Evolutionary conservation across 495 filamentous ascomycete genomes (phyloP).

Genomic region (Poronia punctata): DNA sequence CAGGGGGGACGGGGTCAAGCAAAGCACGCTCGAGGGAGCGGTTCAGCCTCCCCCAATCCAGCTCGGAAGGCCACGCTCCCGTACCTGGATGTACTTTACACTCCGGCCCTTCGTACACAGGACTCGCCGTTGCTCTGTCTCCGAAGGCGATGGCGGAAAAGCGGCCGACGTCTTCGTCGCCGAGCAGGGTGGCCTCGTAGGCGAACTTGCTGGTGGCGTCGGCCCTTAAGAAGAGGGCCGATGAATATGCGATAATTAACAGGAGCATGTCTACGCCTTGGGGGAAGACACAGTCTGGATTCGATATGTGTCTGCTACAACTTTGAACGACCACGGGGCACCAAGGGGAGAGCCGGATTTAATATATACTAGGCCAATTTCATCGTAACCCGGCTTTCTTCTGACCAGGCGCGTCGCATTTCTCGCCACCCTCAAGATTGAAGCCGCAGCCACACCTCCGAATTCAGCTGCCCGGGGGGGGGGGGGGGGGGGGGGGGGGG

Average conservation of each 20-base stretch:
- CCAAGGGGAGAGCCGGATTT: too few species aligned
- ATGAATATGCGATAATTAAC: conserved; percentile 1
- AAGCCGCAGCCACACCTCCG: too few species aligned
- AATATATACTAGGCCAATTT: too few species aligned
- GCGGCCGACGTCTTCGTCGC: conserved; percentile 17
- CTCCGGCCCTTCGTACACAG: conserved; percentile 6
- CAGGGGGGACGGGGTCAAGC: conserved; percentile 44
- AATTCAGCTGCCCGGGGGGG: too few species aligned
- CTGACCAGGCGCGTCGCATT: too few species aligned
- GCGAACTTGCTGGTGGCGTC: conserved; percentile 25
- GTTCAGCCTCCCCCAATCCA: conserved; percentile 41
- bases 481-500: too few species aligned
- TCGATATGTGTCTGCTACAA: too few species aligned
- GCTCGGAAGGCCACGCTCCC: conserved; percentile 35
- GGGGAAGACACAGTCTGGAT: not conserved
- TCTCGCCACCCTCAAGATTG: too few species aligned
- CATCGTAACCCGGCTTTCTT: too few species aligned
- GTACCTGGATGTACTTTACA: conserved; percentile 49
- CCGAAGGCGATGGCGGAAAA: conserved; percentile 29
- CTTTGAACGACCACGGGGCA: too few species aligned
- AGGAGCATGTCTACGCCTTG: conserved; percentile 5
- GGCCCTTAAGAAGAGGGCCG: conserved; percentile 4
- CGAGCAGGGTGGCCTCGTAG: conserved; percentile 31
- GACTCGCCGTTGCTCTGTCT: conserved; percentile 6
- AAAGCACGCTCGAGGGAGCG: conserved; percentile 38